These are phyloP conservation scores for Moniliophthora roreri DNA, from an alignment of 1,284 basidiomycete species.

Conservation along the genomic window DNA sequence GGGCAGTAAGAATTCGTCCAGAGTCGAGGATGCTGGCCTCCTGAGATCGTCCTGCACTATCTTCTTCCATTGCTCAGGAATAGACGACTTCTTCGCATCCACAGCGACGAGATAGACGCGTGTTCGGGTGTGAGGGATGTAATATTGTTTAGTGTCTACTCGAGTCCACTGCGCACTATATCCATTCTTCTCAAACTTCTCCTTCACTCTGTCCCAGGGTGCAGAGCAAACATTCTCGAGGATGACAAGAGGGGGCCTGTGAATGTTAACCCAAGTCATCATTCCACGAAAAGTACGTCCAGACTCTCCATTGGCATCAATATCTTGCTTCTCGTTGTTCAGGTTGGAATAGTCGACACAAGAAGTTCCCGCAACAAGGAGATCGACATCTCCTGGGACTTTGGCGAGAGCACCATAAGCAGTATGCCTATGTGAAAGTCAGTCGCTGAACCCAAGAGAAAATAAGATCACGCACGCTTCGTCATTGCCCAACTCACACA, in stretches of 20 bases:
- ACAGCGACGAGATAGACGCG: conserved; percentile 87
- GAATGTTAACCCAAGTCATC: conserved; percentile 89
- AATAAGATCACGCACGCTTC: conserved; percentile 58
- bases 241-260: conserved; percentile 88
- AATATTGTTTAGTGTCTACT: conserved; percentile 92
- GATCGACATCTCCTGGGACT: conserved; percentile 90
- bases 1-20: conserved; percentile 90
- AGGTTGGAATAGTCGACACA: conserved; percentile 97
- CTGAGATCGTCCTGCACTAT: conserved; percentile 63
- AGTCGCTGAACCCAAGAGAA: conserved; percentile 4
- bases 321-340: conserved; percentile 91
- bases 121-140: conserved; percentile 93
- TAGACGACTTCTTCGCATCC: conserved; percentile 52
- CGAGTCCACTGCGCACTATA: conserved; percentile 77
- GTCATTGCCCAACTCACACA: conserved; percentile 83
- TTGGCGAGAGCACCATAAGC: conserved; percentile 87
- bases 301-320: conserved; percentile 86
- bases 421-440: conserved; percentile 59
- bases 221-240: conserved; percentile 94
- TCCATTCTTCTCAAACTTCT: conserved; percentile 74
- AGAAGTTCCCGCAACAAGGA: conserved; percentile 90
- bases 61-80: conserved; percentile 74
- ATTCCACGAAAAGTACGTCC: conserved; percentile 90
- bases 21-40: conserved; percentile 84
- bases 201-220: conserved; percentile 80